Evolutionary conservation across 2,329 filamentous ascomycete genomes (phyloP), one percentile per base, ranked within the genome.

Genomic region (Calonectria pseudoreteaudii): DNA sequence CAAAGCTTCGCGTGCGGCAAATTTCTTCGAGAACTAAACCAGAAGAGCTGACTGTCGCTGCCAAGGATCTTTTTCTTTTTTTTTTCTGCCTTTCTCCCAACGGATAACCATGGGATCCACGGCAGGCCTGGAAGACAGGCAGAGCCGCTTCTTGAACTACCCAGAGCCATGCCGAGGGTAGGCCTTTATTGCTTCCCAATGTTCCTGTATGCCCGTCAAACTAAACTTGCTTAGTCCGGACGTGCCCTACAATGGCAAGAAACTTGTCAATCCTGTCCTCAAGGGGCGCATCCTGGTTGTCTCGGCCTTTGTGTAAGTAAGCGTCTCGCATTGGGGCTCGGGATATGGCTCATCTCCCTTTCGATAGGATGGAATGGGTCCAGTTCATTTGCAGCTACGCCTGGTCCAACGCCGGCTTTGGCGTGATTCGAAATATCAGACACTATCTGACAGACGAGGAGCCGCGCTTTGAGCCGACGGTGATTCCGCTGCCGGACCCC

Each of bases 371-470:
- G 79, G 79, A 80, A 76, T 77, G 70, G 68, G 18, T 79, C 30
- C 78, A 73, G 2, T 74, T 81, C 34, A 75, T 80, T 58, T 79
- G 79, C 2, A 76, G 77, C 31, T 72, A 36, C 0, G 79, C 77
- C 0, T 94, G 91, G 91, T 84, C 84, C 49, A 92, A 92, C 82
- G 91, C 92, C 26, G 92, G 92, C 49, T 94, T 95, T 80, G 85
- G 84, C 60, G 83, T 85, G 6, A 85, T 94, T 50, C 90, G 90
- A 60, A 85, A 88, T 44, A 87, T 91, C 71, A 85, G 86, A 30
- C 83, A 87, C 26, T 85, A 82, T 20, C 82, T 95, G 36, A 85
- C 90, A 62, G 84, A 89, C 66, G 90, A 83, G 64, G 86, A 87
- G 74, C 86, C 87, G 2, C 83, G 86, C 58, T 89, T 86, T 74